Base-by-base conservation (phyloP, 2,329 filamentous ascomycete genomes). In the Phyllosticta citriasiana region DNA sequence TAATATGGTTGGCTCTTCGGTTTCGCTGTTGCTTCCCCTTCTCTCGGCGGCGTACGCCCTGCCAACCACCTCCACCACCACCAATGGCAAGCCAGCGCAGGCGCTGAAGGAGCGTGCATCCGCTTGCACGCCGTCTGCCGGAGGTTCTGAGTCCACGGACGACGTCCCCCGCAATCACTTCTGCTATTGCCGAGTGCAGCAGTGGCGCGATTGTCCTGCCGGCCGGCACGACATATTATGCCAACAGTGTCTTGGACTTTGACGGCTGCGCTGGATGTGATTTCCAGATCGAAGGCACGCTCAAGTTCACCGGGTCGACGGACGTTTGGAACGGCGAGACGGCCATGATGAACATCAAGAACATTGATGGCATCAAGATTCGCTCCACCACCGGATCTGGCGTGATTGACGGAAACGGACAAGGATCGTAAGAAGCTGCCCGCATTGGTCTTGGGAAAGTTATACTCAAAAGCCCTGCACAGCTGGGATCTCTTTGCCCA, bases 361-460 rank as follows among this genome's bases (percentile, higher is more conserved):
- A 70, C 9, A 73, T 78, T 35, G 70, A 66, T 2, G 74, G 72
- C 0, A 68, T 74, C 24, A 76, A 71, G 25, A 71, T 80, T n/a
- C 69, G 68, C 9, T 78, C 75, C 0, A 27, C 74, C 2, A 76
- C 71, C 0, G 76, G 73, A 5, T 67, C 64, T 1, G 78, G 78
- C 16, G 64, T 77, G 0, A 77, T 80, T 53, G 78, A 80, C 64
- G 78, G 77, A 2, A 79, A 77, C 64, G 78, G 78, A 0, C 78
- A 80, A 66, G 68, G 72, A 35, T 71, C 76, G 62, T 56, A 35
- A 22, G 52, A 27, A 53, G 19, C 19, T 22, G 7, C 12, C 12
- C 8, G 52, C 22, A 4, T 6, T 22, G 19, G 4, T 19, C 10
- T 4, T 22, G 2, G 9, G 51, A n/a, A 53, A 22, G 22, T 16